Evolutionary conservation across 768 basidiomycete genomes (phyloP), one percentile per base, ranked within the genome.

Genomic region (Lentinula guzmanii): DNA sequence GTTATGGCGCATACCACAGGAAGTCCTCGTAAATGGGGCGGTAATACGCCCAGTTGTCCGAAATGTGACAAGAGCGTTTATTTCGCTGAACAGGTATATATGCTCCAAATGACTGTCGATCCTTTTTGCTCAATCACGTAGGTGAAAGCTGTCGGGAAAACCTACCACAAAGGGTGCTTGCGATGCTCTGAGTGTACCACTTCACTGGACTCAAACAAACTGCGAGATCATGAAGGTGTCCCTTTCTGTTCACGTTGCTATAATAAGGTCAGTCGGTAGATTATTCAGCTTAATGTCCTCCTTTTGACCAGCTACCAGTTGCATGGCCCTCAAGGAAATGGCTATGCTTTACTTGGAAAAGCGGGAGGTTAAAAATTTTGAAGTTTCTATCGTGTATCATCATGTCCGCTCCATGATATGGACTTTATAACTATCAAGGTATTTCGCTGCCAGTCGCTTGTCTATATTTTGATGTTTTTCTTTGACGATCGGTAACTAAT

Each of bases 91-190:
- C 90, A 91, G 81, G 90, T 86, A 51, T 11, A 68, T 34, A 3
- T 52, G 43, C 41, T 28, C 46, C 54, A 55, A 35, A 15, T 51
- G 18, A 21, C 16, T 18, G 15, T 60, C 43, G 11, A 16, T 60
- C 52, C 45, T 60, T 39, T n/a, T n/a, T 54, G 37, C 13, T 31
- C 58, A 46, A 51, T 42, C 34, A 6, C n/a, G 50, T 64, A 91
- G 90, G 84, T 90, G 61, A 91, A 90, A 71, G 91, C 91, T 1
- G 80, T 90, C 13, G 89, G 89, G 7, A 89, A 90, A 77, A 89
- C 86, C 15, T 93, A 79, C 72, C 91, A 93, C 65, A 91, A 90
- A 67, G 76, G 73, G 15, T 93, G 91, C 67, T 71, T 93, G 65
- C 77, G 91, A n/a, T 93, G 91, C 69, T 79, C 80, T 8, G 86